Evolutionary conservation across 352 stramenopile species (phyloP), one percentile per base, ranked within the genome.

Genomic region (Pythium myriotylum): DNA sequence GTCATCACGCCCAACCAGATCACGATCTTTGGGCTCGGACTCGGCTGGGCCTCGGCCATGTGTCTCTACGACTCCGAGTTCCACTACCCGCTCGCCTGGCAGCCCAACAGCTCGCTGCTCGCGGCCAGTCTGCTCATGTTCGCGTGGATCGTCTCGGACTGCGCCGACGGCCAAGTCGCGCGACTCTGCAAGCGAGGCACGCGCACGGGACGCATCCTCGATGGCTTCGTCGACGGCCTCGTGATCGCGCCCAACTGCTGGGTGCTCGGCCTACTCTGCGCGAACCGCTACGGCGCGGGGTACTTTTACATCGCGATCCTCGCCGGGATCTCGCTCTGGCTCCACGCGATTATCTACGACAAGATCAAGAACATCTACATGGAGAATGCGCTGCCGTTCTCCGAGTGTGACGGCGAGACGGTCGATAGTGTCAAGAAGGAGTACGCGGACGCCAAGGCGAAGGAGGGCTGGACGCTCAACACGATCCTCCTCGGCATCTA

Each of bases 321-420:
- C 50, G 72, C 81, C 0, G 82, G 82, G 7, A 73, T 94, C 48
- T 91, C 82, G 32, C 73, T 92, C 29, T 92, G 84, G 82, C 48
- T 90, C 16, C 84, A 94, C 65, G 84, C 84, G 27, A 81, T 91
- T 54, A 80, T 91, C 39, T 94, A 94, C 66, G 84, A 94, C 70
- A 91, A 91, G 60, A 78, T 94, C 46, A 94, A 94, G 76, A 94
- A 94, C 67, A 83, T 87, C 19, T 94, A 92, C 69, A 92, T 90
- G 84, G 81, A 94, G 65, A 92, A 94, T 55, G 77, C 82, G 14
- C 70, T 91, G 19, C 81, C 84, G 13, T 75, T 88, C 47, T 91
- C 81, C 23, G 84, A 94, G 49, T 91, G 81, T 42, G 81, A 94
- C 40, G 81, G 82, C 24, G 84, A 94, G 65, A 89, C 84, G 4